phyloP scores from a whole-genome alignment of 2,329 filamentous ascomycete species.

The Trichoderma sp. region DNA sequence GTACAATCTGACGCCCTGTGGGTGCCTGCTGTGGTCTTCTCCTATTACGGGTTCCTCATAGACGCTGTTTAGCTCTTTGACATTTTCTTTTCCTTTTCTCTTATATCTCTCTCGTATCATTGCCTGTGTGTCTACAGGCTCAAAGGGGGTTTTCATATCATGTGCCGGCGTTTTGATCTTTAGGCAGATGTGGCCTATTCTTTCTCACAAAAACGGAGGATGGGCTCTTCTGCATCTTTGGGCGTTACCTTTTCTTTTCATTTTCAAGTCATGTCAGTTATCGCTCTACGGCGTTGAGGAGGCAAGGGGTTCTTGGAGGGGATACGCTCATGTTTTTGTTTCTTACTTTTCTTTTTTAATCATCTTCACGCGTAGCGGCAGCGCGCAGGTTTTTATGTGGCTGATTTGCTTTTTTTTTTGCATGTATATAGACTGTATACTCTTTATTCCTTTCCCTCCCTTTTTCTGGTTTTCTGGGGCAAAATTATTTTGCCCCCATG shows the following conservation, averaged over 20 bases:
- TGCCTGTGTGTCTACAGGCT: neutral
- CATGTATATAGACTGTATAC: neutral
- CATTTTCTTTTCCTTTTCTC: neutral
- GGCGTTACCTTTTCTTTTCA: neutral
- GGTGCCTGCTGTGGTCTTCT: slow-evolving; percentile 55
- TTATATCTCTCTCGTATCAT: neutral
- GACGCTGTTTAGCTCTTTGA: neutral
- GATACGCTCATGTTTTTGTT: no score
- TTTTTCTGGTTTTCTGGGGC: neutral
- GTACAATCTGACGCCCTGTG: slow-evolving; percentile 51
- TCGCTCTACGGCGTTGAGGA: neutral
- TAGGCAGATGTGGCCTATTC: neutral
- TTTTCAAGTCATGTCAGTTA: neutral
- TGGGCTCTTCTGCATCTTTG: neutral
- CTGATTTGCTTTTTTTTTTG: neutral
- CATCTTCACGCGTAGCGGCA: neutral
- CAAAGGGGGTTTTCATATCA: neutral
- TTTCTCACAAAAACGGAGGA: neutral
- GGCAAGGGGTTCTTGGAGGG: neutral
- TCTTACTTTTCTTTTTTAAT: neutral
- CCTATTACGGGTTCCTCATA: neutral
- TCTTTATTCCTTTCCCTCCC: neutral
- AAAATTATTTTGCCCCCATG: neutral
- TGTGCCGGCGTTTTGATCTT: neutral
- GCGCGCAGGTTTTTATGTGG: neutral